Evolutionary conservation across 2,329 filamentous ascomycete species (phyloP).

Genomic region (Sporothrix euskadiensis): DNA sequence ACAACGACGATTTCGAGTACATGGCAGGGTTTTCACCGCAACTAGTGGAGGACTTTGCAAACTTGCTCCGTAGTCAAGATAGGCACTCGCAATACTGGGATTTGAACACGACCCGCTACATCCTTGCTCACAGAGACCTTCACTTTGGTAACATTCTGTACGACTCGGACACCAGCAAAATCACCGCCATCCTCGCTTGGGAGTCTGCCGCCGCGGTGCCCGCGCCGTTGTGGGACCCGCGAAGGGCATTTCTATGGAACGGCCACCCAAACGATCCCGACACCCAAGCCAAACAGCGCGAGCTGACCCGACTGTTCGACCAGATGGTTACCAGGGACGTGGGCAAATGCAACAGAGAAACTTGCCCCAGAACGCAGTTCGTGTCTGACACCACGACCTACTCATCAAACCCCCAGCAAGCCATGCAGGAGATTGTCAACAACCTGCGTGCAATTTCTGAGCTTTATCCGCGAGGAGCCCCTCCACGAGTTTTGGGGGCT

Average conservation of each 20-base stretch:
- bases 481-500: too few species aligned
- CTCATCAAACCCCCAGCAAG: neutral
- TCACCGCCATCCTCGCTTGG: neutral
- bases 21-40: neutral
- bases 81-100: neutral
- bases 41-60: neutral
- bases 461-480: neutral
- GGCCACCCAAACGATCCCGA: neutral
- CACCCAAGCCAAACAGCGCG: neutral
- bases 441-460: neutral
- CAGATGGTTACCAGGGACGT: neutral
- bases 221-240: neutral
- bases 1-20: neutral
- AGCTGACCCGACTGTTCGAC: neutral
- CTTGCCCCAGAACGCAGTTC: too few species aligned
- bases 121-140: neutral
- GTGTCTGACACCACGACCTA: neutral
- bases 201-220: slow-evolving; percentile 2
- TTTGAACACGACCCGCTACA: neutral
- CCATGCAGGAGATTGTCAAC: neutral
- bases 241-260: neutral
- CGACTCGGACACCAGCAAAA: neutral
- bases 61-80: neutral
- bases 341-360: too few species aligned
- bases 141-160: neutral